Evolutionary conservation across 164 flowering plant species (phyloP).

Genomic region (Magnolia kwangsiensis): DNA sequence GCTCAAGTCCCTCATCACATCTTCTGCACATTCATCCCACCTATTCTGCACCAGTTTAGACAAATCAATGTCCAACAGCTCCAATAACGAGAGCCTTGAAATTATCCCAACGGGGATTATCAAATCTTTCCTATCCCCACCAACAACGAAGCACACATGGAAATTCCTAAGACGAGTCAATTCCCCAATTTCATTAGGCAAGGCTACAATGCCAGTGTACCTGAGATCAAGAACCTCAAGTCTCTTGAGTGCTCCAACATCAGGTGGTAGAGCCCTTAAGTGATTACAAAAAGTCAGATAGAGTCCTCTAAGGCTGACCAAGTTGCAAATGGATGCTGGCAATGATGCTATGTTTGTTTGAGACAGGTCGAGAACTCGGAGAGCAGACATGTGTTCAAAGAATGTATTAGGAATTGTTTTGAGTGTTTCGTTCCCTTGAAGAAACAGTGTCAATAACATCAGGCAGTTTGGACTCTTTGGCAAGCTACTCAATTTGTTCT

Average conservation of each 20-base stretch:
- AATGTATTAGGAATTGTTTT: slow-evolving; percentile 14
- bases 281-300: slow-evolving; percentile 16
- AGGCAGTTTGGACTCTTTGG: slow-evolving; percentile 16
- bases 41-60: neutral
- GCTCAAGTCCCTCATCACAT: slow-evolving; percentile 1
- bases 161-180: slow-evolving; percentile 8
- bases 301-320: slow-evolving; percentile 20
- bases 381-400: slow-evolving; percentile 17
- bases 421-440: slow-evolving; percentile 15
- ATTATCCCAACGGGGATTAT: slow-evolving; percentile 5
- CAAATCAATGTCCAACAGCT: slow-evolving; percentile 20
- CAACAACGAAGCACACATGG: slow-evolving; percentile 5
- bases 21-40: slow-evolving; percentile 1
- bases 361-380: slow-evolving; percentile 22
- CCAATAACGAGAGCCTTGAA: neutral
- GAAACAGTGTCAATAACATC: slow-evolving; percentile 18
- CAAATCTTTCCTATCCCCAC: neutral
- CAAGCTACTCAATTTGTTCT: slow-evolving; percentile 7
- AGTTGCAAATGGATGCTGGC: slow-evolving; percentile 19
- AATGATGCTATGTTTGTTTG: slow-evolving; percentile 14
- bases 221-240: slow-evolving; percentile 7
- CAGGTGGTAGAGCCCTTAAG: neutral
- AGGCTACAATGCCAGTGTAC: neutral
- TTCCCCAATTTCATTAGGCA: slow-evolving; percentile 3
- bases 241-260: neutral